A percentile compares a stretch with the other conserved stretches of the same genome.
Evolutionary conservation across 768 basidiomycete species (phyloP).

Genomic region (Mycena albidolilacea): DNA sequence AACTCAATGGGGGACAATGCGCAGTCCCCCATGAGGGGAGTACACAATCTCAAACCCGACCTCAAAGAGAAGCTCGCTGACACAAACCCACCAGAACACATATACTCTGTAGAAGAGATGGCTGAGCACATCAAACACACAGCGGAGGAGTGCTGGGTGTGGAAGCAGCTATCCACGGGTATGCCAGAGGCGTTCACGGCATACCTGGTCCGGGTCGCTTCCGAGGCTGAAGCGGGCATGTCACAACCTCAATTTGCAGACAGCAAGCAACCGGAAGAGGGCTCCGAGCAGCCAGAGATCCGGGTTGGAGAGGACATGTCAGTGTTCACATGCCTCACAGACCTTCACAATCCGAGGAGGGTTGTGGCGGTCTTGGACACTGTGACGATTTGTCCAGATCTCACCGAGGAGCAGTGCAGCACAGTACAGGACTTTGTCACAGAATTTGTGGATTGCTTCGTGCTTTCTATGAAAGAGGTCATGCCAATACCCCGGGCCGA

Average conservation of each 20-base stretch:
- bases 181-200: background rate
- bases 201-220: background rate
- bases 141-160: background rate
- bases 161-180: background rate
- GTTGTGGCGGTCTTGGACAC: background rate
- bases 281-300: conserved; percentile 18
- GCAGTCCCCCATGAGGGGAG: conserved; percentile 17
- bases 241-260: too few species aligned
- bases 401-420: background rate
- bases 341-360: conserved; percentile 4
- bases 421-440: conserved; percentile 42
- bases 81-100: background rate
- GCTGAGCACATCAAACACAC: conserved; percentile 39
- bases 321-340: conserved; percentile 7
- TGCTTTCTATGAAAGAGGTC: conserved; percentile 55
- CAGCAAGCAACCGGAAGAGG: background rate
- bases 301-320: background rate
- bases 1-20: conserved; percentile 11
- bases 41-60: conserved; percentile 44
- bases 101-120: background rate
- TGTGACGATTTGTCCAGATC: background rate
- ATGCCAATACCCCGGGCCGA: conserved; percentile 45
- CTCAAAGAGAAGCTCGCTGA: conserved; percentile 41
- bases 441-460: conserved; percentile 56
- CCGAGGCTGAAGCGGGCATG: background rate